Evolutionary conservation across 768 basidiomycete genomes (phyloP), one percentile per base, ranked within the genome.

Genomic region (Filobasidium floriforme): DNA sequence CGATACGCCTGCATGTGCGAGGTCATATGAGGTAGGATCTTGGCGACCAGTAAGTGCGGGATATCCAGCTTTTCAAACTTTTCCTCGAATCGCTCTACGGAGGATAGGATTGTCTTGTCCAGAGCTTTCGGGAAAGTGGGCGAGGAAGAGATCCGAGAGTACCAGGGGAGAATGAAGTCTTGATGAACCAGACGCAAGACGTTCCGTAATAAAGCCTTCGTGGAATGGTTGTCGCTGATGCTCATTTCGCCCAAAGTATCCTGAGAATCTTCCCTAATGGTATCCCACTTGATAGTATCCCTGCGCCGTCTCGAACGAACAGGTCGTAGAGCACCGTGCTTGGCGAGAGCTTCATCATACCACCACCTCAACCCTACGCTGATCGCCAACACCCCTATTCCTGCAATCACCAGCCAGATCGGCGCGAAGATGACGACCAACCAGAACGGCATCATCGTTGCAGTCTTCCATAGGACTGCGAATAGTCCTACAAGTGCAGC

Each of bases 161-260:
- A 99, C 94, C 94, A 99, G 14, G 84, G 84, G 62, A 87, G 80
- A 22, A 99, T 86, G 76, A 96, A 98, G 80, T 92, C 90, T 60
- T 88, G 82, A 28, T 90, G 85, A 67, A 90, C 83, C 73, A 91
- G 83, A n/a, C 15, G 22, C 15, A 57, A 32, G 54, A 57, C 29
- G 15, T 26, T 22, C 7, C 24, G 54, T n/a, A 57, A 15, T 6
- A 57, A 15, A 24, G 22, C 29, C 54, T 26, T 57, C 5, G 29
- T 22, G 6, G 46, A 18, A 6, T 22, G 18, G 5, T 49, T 49
- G 46, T 49, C 46, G 9, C 32, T 9, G 32, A 37, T 37, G 32
- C 32, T 37, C 9, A 37, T 37, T 37, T 37, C 32, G 32, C 3
- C 32, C 32, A 37, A 4, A 9, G 9, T 9, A 37, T 37, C 32